phyloP scores from a whole-genome alignment of 2,329 filamentous ascomycete genomes.

The Chrysoporthe deuterocubensis region DNA sequence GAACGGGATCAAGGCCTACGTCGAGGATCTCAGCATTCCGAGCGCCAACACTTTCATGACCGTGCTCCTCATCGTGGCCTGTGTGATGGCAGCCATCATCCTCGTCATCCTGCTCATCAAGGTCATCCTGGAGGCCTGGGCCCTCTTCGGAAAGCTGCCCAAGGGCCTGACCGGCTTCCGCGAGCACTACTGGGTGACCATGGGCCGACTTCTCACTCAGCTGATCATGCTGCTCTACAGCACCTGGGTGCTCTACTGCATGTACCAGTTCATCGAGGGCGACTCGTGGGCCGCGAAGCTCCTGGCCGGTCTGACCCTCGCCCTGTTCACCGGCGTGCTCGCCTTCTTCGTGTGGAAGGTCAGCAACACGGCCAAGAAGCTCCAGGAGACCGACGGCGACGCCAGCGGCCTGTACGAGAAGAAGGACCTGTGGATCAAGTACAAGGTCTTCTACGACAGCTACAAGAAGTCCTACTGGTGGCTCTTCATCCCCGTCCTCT shows the following conservation, averaged over 20 bases:
- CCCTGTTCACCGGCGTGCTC: constrained; percentile 79
- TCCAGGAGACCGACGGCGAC: constrained; percentile 78
- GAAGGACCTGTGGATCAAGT: constrained; percentile 90
- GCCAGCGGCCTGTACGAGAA: constrained; percentile 77
- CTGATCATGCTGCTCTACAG: constrained; percentile 92
- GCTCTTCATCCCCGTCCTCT: constrained; percentile 86
- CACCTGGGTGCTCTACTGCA: constrained; percentile 92
- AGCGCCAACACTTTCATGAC: constrained; percentile 96
- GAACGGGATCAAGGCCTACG: constrained; percentile 78
- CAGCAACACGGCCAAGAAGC: constrained; percentile 72
- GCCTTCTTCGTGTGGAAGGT: constrained; percentile 85
- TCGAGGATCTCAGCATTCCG: constrained; percentile 83
- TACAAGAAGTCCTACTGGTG: constrained; percentile 97
- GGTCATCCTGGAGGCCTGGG: constrained; percentile 88
- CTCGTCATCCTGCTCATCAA: constrained; percentile 89
- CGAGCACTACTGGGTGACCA: constrained; percentile 93
- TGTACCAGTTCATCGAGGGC: constrained; percentile 91
- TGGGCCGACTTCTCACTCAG: constrained; percentile 86
- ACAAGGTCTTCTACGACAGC: constrained; percentile 95
- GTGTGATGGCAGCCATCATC: constrained; percentile 80
- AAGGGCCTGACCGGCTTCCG: constrained; percentile 81
- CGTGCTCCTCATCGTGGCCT: constrained; percentile 84
- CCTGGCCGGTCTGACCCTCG: constrained; percentile 81
- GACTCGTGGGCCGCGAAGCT: constrained; percentile 92
- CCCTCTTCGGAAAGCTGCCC: constrained; percentile 86